Evolutionary conservation across 2,329 filamentous ascomycete species (phyloP).

Genomic region (Phaeoacremonium minimum): DNA sequence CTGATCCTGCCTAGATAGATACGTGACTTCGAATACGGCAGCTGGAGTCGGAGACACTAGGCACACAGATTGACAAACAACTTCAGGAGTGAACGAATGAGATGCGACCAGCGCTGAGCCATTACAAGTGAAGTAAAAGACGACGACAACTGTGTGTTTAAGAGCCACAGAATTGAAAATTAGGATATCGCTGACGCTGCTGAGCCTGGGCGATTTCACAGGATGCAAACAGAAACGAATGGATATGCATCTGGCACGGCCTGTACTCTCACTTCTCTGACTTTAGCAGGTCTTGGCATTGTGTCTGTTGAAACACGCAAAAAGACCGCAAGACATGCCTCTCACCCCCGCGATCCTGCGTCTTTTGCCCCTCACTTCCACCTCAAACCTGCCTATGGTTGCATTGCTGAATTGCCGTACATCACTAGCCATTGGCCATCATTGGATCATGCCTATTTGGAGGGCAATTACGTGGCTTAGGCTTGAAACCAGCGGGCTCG

Average conservation of each 20-base stretch:
- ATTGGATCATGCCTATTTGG: neutral
- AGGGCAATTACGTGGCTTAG: neutral
- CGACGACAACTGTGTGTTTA: neutral
- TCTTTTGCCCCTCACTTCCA: neutral
- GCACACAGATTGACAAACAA: neutral
- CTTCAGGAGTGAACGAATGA: slow-evolving; percentile 1
- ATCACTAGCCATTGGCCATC: neutral
- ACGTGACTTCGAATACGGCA: neutral
- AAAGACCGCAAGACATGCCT: neutral
- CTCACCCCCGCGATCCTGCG: neutral
- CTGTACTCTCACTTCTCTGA: neutral
- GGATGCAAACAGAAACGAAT: neutral
- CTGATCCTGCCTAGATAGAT: neutral
- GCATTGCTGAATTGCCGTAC: neutral
- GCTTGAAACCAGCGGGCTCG: neutral
- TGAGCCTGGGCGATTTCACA: slow-evolving; percentile 1
- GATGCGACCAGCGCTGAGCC: slow-evolving; percentile 2
- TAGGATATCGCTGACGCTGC: slow-evolving; percentile 1
- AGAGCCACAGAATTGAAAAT: neutral
- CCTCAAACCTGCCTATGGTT: neutral
- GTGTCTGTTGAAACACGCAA: slow-evolving; percentile 2
- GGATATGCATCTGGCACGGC: neutral
- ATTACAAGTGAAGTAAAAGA: neutral
- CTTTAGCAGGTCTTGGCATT: neutral
- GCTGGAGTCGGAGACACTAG: neutral